Evolutionary conservation across 139 green algal genomes (phyloP), one percentile per base, ranked within the genome.

Genomic region (Micractinium sp.): DNA sequence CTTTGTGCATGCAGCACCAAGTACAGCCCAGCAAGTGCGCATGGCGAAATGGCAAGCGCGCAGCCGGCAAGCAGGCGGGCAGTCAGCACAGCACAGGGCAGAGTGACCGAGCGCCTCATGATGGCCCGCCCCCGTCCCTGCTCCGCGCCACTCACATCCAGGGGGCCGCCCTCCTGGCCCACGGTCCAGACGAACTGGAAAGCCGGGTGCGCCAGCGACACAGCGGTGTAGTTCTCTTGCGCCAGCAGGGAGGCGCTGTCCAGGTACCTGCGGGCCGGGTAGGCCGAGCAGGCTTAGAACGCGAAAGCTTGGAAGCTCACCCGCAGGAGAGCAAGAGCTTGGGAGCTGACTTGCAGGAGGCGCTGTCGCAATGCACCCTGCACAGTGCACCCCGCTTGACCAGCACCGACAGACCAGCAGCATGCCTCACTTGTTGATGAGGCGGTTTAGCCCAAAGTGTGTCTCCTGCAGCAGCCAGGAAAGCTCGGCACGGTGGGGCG

Each of bases 141-240:
- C 25, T 27, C 36, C 25, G 3, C 29, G 23, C 4, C 23, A 63
- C 77, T 82, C 77, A 82, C 77, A 27, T 82, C 77, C 39, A 82
- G 77, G 22, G 29, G 38, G 77, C 77, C 77, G 25, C 77, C 77
- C 77, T 82, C 77, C 39, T 82, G 38, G 39, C 77, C 77, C 20
- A 82, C 77, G 23, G 47, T 38, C 77, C 77, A 82, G 38, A 82
- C 63, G 77, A 82, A 82, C 39, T 82, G 19, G 39, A 82, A 82
- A n/a, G 71, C 71, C 31, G 63, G 63, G 63, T 78, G 31, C 5
- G n/a, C 13, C 29, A 78, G 31, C 29, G 31, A 39, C 63, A 56
- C 47, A 9, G 47, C 47, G 7, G 47, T 56, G 47, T 56, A 56
- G 47, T 56, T 56, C 47, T 56, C 47, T 9, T 56, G 47, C 9